Evolutionary conservation across 441 rosid species (phyloP).

Genomic region (Brassica hybrid): DNA sequence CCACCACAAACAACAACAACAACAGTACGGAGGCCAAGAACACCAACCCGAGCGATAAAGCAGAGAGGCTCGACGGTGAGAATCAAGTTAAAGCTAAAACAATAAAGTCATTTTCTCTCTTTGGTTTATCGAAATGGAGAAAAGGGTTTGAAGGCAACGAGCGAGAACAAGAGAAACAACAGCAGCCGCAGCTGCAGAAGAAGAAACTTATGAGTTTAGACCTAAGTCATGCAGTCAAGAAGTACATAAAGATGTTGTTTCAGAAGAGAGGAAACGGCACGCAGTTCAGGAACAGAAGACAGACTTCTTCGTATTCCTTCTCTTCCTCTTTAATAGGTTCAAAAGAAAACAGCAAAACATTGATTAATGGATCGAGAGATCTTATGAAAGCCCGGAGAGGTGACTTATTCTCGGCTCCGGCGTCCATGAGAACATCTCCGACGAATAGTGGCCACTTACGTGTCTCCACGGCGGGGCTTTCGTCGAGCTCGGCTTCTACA

Average conservation of each 20-base stretch:
- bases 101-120: slow-evolving; percentile 67
- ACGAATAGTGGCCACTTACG: slow-evolving; percentile 71
- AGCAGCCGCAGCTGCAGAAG: slow-evolving; percentile 44
- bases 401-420: slow-evolving; percentile 81
- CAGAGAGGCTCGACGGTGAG: slow-evolving; percentile 23
- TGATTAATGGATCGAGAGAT: slow-evolving; percentile 53
- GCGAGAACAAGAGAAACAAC: slow-evolving; percentile 42
- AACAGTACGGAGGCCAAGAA: background rate
- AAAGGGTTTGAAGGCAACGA: slow-evolving; percentile 53
- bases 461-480: slow-evolving; percentile 43
- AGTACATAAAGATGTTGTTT: slow-evolving; percentile 72
- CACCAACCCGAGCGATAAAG: slow-evolving; percentile 9
- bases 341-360: slow-evolving; percentile 33
- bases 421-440: slow-evolving; percentile 90
- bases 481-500: slow-evolving; percentile 51
- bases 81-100: slow-evolving; percentile 52
- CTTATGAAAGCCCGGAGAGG: slow-evolving; percentile 45
- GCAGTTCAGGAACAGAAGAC: slow-evolving; percentile 46
- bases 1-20: slow-evolving; percentile 10
- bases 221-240: slow-evolving; percentile 59
- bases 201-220: slow-evolving; percentile 65
- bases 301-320: slow-evolving; percentile 54
- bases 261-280: slow-evolving; percentile 57
- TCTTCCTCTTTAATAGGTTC: slow-evolving; percentile 34
- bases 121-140: slow-evolving; percentile 60